A percentile compares a stretch with the other conserved stretches of the same genome.
Conservation (phyloP, 2,329 filamentous ascomycete genomes). For the Raffaelea ambrosiae region DNA sequence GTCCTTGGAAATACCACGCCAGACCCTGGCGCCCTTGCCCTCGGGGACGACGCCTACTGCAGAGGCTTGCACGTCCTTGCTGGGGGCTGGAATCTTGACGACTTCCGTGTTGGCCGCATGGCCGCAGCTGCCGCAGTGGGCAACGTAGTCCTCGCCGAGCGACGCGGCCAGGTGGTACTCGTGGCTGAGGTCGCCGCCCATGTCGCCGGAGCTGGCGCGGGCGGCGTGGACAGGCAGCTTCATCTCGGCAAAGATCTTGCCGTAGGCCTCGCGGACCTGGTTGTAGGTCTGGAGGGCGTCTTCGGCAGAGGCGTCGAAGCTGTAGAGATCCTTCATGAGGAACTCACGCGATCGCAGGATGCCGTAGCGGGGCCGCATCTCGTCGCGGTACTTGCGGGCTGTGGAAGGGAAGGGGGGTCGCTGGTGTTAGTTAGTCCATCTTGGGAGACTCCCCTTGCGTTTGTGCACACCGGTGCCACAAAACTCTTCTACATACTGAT, state of each 20-base stretch:
- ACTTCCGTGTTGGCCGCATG: slow-evolving; percentile 85
- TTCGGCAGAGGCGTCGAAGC: slow-evolving; percentile 65
- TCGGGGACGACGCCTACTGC: background rate
- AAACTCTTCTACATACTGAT: slow-evolving; percentile 56
- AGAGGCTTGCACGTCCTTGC: background rate
- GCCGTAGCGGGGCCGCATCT: slow-evolving; percentile 79
- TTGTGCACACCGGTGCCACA: too few species aligned
- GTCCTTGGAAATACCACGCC: slow-evolving; percentile 61
- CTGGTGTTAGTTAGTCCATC: background rate
- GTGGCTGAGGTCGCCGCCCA: slow-evolving; percentile 88
- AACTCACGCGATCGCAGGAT: slow-evolving; percentile 85
- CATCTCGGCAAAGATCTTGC: slow-evolving; percentile 69
- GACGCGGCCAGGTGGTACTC: slow-evolving; percentile 81
- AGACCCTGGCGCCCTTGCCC: slow-evolving; percentile 27
- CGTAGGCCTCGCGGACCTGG: slow-evolving; percentile 65
- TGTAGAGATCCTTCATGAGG: slow-evolving; percentile 97
- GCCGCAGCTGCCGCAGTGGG: slow-evolving; percentile 64
- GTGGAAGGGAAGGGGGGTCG: too few species aligned
- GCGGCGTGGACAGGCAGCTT: slow-evolving; percentile 78
- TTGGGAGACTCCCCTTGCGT: background rate
- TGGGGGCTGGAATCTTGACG: slow-evolving; percentile 29
- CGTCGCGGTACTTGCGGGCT: slow-evolving; percentile 92
- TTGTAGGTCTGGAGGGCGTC: slow-evolving; percentile 75
- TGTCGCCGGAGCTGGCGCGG: slow-evolving; percentile 88
- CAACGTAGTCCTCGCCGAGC: slow-evolving; percentile 78